Evolutionary conservation across 2,329 filamentous ascomycete genomes (phyloP), one percentile per base, ranked within the genome.

Genomic region (Ophiostoma quercus): DNA sequence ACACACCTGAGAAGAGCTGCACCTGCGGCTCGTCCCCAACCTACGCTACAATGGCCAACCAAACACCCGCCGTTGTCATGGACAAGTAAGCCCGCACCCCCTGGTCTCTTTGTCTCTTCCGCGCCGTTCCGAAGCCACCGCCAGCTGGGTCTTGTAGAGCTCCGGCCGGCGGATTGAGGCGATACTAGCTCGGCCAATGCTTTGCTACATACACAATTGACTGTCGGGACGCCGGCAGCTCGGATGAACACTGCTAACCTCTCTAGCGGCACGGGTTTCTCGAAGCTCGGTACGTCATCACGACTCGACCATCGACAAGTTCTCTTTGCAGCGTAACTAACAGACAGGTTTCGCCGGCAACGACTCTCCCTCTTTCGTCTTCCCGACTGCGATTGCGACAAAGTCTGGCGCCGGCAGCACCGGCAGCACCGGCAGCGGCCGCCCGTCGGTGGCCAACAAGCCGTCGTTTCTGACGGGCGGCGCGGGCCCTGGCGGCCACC

Each of bases 51-150:
- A 99, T 99, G 95, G 94, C 95, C 79, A 91, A 91, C 84, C 94
- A 98, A 88, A 98, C 95, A 80, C 95, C 95, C 77, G 95, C 95
- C 92, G 95, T 99, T 97, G 95, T 99, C 92, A 99, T 99, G 94
- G 95, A 99, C 95, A 99, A 99, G 95, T 97, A 90, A 83, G 92
- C 87, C 14, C 39, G 34, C 68, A n/a, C 34, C 66, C 62, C 69
- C 69, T 14, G 4, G 3, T 14, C 39, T 11, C 37, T 39, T 7
- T 6, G 11, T 11, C 65, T 71, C 68, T 71, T 73, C 75, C 76
- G 71, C 72, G 74, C 73, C 70, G 69, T 29, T 67, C 67, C 68
- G 68, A 60, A 14, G 37, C 22, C 37, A 25, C 22, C 22, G 39
- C 11, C 4, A 22, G 12, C 62, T 34, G 62, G n/a, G 34, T 14